Conservation (phyloP, 495 filamentous ascomycete species). For the Letharia columbiana region DNA sequence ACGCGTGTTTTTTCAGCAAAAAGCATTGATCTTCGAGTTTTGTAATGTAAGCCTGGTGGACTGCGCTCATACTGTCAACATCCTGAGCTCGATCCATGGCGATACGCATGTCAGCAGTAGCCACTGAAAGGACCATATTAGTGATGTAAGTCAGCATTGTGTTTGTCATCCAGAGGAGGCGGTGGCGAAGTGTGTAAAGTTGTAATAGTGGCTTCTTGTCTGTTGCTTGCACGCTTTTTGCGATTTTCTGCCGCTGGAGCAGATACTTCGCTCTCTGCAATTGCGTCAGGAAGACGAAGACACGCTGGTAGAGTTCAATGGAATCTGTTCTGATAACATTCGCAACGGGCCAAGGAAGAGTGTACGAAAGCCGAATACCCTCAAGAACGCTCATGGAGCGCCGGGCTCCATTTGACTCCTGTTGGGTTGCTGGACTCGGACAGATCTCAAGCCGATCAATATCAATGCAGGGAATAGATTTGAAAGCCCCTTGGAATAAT, state of each 20-base stretch:
- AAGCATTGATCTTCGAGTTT: conserved; percentile 57
- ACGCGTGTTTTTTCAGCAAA: conserved; percentile 51
- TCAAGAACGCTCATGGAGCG: conserved; percentile 45
- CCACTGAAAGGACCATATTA: conserved; percentile 56
- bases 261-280: conserved; percentile 61
- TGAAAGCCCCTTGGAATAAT: conserved; percentile 61
- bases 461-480: conserved; percentile 41
- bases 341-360: conserved; percentile 76
- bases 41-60: conserved; percentile 55
- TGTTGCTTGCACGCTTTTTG: conserved; percentile 13
- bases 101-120: conserved; percentile 42
- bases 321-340: conserved; percentile 63
- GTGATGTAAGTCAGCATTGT: conserved; percentile 66
- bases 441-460: conserved; percentile 50
- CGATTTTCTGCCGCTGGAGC: conserved; percentile 48
- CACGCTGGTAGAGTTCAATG: conserved; percentile 54
- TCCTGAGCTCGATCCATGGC: conserved; percentile 55
- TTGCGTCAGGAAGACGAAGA: conserved; percentile 72
- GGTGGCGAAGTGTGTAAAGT: conserved; percentile 59
- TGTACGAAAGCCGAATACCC: conserved; percentile 49
- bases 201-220: conserved; percentile 21
- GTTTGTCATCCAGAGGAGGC: conserved; percentile 72
- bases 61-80: conserved; percentile 70
- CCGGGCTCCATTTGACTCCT: conserved; percentile 19
- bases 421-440: conserved; percentile 24